Evolutionary conservation across 495 filamentous ascomycete species (phyloP), one percentile per base, ranked within the genome.

Genomic region (Bacidia gigantensis): DNA sequence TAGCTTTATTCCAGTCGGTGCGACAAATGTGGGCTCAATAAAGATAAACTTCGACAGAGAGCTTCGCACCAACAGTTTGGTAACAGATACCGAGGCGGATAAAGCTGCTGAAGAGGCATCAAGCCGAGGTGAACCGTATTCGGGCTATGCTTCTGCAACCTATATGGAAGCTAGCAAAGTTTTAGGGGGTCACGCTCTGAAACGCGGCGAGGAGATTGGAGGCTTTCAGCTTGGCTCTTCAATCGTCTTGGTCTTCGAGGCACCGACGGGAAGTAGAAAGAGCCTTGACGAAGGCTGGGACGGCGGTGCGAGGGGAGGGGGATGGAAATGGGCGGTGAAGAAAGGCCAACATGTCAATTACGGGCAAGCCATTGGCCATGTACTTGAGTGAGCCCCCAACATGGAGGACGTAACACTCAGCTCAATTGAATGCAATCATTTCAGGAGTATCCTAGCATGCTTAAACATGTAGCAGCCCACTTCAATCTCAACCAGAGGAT

Each of bases 11-110:
- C 89, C 93, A 17, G 90, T 99, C 26, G 92, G 92, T 54, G 92
- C 92, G 11, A 99, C 92, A n/a, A 99, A 99, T 62, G 92, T 99
- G 44, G 92, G 92, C 47, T 90, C 85, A 39, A 97, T 99, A 68
- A 84, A 85, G 65, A 81, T 99, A 69, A 95, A 99, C 69, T 99
- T 99, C 64, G 92, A 99, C 65, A 74, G 81, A 52, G 93, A 99
- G 64, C 70, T 99, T 50, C 80, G 89, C 50, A 99, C 92, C 26
- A 99, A 99, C 66, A 85, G 79, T 55, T 72, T 97, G 29, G 79
- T 81, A 0, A 94, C 89, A 9, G 89, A 97, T 59, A 97, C 90
- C 0, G 86, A 77, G 11, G 92, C 89, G 17, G 86, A 94, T 58
- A 69, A 75, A 54, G 87, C 85, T 2, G 88, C 88, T 2, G 84